A percentile compares a stretch with the other conserved stretches of the same genome.
Conservation (phyloP, 163 green algal genomes). For the Scenedesmus sp. region DNA sequence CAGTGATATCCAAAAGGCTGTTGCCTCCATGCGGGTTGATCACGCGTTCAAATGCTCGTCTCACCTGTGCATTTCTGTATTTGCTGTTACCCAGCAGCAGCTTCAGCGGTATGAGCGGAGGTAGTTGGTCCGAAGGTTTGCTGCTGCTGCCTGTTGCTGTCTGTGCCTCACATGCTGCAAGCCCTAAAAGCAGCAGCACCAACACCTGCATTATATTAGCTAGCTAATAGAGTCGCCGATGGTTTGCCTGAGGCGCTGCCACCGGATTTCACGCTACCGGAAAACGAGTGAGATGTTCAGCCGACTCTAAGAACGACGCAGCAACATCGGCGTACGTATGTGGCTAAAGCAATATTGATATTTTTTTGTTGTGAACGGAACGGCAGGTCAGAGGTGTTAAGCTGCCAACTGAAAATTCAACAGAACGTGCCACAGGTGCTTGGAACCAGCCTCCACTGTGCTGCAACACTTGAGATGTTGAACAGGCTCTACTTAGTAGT, state of each 20-base stretch:
- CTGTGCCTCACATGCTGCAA: background rate
- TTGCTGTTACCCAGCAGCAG: slow-evolving; percentile 41
- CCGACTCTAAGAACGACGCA: background rate
- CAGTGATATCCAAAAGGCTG: background rate
- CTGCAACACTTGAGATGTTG: no score
- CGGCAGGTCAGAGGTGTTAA: background rate
- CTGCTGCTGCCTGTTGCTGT: background rate
- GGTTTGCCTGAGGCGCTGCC: background rate
- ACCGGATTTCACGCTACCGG: background rate
- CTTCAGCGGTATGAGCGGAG: slow-evolving; percentile 19
- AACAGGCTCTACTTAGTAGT: no score
- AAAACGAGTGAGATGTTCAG: background rate
- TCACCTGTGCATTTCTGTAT: slow-evolving; percentile 41
- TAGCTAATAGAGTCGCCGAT: background rate
- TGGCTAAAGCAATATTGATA: background rate
- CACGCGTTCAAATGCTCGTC: no score
- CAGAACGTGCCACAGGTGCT: background rate
- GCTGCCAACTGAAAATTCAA: background rate
- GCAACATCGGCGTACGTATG: background rate
- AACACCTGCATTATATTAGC: background rate
- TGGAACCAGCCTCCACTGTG: no score
- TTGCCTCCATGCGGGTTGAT: background rate
- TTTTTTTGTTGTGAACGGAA: background rate
- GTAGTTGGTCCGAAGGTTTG: background rate
- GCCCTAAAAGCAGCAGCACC: background rate